Conservation (phyloP, 495 filamentous ascomycete genomes). For the Penicillium waksmanii region DNA sequence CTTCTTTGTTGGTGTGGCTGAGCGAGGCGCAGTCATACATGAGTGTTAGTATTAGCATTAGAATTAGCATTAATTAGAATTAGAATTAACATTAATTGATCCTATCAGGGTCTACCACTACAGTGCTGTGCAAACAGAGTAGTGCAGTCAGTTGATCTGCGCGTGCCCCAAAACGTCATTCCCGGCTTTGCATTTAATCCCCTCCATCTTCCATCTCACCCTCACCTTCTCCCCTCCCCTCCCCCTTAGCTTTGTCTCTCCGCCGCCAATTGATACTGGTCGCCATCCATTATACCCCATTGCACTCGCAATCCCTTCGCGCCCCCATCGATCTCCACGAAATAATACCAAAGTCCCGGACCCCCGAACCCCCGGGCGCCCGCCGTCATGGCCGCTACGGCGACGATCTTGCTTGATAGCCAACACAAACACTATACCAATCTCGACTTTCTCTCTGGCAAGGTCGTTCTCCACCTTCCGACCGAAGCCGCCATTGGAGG, state of each 20-base stretch:
- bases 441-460: conserved; percentile 76
- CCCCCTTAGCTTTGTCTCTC: not conserved
- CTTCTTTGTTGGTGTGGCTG: conserved; percentile 8
- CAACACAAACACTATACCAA: conserved; percentile 83
- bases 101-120: not conserved
- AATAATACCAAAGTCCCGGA: too few species aligned
- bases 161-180: conserved; percentile 28
- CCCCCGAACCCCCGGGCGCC: conserved; percentile 21
- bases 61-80: too few species aligned
- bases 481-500: conserved; percentile 70
- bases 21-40: not conserved
- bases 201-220: conserved; percentile 12
- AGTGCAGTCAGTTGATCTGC: conserved; percentile 22
- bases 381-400: conserved; percentile 64
- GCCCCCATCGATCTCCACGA: too few species aligned
- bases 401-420: conserved; percentile 75
- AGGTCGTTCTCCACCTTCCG: conserved; percentile 64
- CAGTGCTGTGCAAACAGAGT: not conserved
- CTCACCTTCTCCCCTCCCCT: conserved; percentile 7
- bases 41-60: too few species aligned
- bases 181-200: conserved; percentile 26
- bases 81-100: not conserved
- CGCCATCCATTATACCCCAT: not conserved
- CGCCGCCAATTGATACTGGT: not conserved
- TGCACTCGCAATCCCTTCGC: not conserved